phyloP scores from a whole-genome alignment of 441 rosid genomes.

The Aquilaria agallochum region DNA sequence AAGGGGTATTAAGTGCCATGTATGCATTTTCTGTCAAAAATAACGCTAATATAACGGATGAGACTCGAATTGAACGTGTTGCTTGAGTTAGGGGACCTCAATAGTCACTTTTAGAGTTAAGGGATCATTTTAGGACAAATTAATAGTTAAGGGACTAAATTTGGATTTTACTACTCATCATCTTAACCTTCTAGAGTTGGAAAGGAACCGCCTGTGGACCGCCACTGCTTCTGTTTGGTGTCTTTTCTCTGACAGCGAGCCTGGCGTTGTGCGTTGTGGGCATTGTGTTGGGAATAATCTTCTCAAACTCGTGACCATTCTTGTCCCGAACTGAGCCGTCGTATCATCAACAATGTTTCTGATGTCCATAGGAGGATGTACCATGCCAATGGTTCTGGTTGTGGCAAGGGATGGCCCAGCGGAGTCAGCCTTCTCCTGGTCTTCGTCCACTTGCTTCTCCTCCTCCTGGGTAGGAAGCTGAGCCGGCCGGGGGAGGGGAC shows the following conservation, averaged over 20 bases:
- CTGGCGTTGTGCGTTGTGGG: conserved; percentile 48
- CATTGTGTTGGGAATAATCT: conserved; percentile 60
- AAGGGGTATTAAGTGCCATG: too few species aligned
- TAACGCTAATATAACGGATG: too few species aligned
- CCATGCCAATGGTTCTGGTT: conserved; percentile 83
- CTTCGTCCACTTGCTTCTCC: conserved; percentile 40
- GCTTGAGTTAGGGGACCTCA: too few species aligned
- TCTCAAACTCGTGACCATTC: conserved; percentile 84
- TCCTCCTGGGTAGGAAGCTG: conserved; percentile 48
- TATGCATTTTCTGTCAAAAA: too few species aligned
- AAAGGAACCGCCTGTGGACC: too few species aligned
- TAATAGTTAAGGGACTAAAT: too few species aligned
- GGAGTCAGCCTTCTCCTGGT: conserved; percentile 34
- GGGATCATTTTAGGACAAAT: too few species aligned
- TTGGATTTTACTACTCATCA: too few species aligned
- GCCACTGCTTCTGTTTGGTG: too few species aligned
- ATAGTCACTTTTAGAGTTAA: too few species aligned
- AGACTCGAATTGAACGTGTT: too few species aligned
- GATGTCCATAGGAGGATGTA: conserved; percentile 91
- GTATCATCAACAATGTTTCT: conserved; percentile 70
- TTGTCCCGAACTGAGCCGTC: conserved; percentile 81
- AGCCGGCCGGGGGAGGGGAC: conserved; percentile 68
- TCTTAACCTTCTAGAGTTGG: too few species aligned
- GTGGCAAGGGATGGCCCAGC: conserved; percentile 62
- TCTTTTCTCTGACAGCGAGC: neutral